phyloP scores from a whole-genome alignment of 2,329 filamentous ascomycete species.

The Karstenula rhodostoma region DNA sequence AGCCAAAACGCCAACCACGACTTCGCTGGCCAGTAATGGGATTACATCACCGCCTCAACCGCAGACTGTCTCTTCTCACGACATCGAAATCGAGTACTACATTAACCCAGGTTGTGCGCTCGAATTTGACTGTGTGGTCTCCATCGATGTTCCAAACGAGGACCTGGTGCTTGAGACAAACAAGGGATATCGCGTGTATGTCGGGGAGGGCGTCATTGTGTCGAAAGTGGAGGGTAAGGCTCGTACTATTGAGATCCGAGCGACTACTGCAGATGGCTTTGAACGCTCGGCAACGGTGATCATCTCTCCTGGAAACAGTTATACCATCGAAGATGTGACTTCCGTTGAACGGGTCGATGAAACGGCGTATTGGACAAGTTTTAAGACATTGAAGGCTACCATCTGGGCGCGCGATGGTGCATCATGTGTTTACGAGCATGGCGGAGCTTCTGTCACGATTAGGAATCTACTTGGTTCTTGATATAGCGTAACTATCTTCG shows the following conservation, averaged over 20 bases:
- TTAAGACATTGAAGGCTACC: conserved; percentile 2
- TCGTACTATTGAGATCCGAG: neutral
- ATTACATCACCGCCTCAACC: neutral
- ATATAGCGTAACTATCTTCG: too few species aligned
- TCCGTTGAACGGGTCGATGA: neutral
- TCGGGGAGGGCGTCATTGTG: conserved; percentile 2
- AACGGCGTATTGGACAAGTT: neutral
- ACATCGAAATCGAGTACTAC: conserved; percentile 1
- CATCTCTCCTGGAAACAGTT: neutral
- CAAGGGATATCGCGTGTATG: neutral
- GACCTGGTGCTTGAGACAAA: neutral
- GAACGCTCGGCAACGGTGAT: neutral
- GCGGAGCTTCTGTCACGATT: neutral
- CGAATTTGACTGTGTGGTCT: neutral
- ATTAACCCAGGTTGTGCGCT: neutral
- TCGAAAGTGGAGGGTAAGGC: neutral
- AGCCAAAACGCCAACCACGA: neutral
- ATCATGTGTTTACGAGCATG: neutral
- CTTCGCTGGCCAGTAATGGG: neutral
- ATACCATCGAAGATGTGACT: neutral
- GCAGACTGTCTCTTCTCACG: neutral
- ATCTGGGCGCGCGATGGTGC: neutral
- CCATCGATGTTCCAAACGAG: neutral
- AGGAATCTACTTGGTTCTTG: neutral
- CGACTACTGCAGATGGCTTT: neutral